Evolutionary conservation across 2,329 filamentous ascomycete genomes (phyloP), one percentile per base, ranked within the genome.

Genomic region (Nemania serpens): DNA sequence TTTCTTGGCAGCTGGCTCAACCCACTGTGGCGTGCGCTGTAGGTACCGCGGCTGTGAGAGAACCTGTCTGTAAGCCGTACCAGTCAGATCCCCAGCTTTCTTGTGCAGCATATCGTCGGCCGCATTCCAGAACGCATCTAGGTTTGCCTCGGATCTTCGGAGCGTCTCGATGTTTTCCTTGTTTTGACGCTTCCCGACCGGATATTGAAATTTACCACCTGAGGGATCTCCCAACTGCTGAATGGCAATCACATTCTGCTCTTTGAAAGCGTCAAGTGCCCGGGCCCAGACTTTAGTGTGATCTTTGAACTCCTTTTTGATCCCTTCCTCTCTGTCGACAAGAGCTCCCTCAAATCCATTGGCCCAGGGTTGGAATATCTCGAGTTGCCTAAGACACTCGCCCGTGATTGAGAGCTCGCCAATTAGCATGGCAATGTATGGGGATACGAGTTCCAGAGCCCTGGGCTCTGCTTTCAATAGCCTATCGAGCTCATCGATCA

Each of bases 291-390:
- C 22, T 45, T 15, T 43, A 2, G 47, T 71, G 2, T 45, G 47
- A 3, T 66, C 46, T 0, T 42, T 42, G 49, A 68, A 75, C 1
- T 75, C 71, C 10, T 63, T 59, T 37, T 74, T 64, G 22, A 78
- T 69, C 0, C 48, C 62, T 0, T 69, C 64, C 3, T 68, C 29
- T 17, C 59, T 59, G 0, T 75, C 62, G 1, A 63, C 63, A n/a
- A 72, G 50, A 2, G 68, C 63, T 9, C 52, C 11, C 6, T 79
- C 75, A 47, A 80, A 82, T 0, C 64, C 72, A 34, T 68, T 70
- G 2, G 80, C 78, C 81, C 82, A 83, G 0, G 82, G 81, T 47
- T 80, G 78, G 62, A 78, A 84, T 0, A 77, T 58, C 1, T 80
- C 69, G 2, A 85, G 64, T 58, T 84, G 80, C 5, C 71, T 70